Percentiles rank a stretch among this genome's conserved stretches.
phyloP scores from a whole-genome alignment of 768 basidiomycete species.

The Mycena vitilis region DNA sequence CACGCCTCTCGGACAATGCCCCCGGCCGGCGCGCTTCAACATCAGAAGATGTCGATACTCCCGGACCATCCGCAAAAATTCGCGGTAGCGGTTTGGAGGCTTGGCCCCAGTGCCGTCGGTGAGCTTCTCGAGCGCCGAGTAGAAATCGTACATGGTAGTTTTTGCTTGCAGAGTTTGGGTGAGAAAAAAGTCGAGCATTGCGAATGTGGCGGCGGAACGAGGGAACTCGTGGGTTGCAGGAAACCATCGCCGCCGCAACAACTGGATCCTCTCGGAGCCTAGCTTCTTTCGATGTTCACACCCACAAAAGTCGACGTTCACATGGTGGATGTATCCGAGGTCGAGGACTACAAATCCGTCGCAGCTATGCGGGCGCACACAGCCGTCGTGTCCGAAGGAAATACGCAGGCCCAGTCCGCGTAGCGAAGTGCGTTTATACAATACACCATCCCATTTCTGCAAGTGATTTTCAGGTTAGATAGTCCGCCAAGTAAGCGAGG shows the following conservation, averaged over 20 bases:
- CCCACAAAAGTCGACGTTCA: constrained; percentile 38
- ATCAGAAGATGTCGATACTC: constrained; percentile 42
- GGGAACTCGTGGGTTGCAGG: constrained; percentile 34
- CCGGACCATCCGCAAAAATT: constrained; percentile 24
- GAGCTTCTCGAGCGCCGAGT: constrained; percentile 14
- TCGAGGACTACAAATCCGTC: constrained; percentile 34
- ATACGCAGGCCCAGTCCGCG: constrained; percentile 36
- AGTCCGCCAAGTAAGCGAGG: too few species aligned
- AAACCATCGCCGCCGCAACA: constrained; percentile 35
- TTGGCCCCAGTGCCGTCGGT: constrained; percentile 21
- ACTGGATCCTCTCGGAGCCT: constrained; percentile 18
- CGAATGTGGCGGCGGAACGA: constrained; percentile 33
- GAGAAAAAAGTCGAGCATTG: constrained; percentile 25
- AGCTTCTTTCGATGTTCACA: constrained; percentile 22
- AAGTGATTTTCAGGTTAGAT: neutral
- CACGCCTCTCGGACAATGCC: constrained; percentile 40
- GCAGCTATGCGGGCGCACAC: neutral
- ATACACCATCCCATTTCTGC: constrained; percentile 38
- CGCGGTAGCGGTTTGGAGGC: constrained; percentile 20
- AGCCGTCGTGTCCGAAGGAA: constrained; percentile 38
- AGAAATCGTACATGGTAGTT: constrained; percentile 36
- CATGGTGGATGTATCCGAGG: constrained; percentile 34
- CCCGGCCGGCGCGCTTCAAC: constrained; percentile 42
- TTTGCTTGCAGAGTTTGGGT: constrained; percentile 26
- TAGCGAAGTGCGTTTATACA: constrained; percentile 28